phyloP scores from a whole-genome alignment of 441 rosid species.

The Macaranga tanarius region DNA sequence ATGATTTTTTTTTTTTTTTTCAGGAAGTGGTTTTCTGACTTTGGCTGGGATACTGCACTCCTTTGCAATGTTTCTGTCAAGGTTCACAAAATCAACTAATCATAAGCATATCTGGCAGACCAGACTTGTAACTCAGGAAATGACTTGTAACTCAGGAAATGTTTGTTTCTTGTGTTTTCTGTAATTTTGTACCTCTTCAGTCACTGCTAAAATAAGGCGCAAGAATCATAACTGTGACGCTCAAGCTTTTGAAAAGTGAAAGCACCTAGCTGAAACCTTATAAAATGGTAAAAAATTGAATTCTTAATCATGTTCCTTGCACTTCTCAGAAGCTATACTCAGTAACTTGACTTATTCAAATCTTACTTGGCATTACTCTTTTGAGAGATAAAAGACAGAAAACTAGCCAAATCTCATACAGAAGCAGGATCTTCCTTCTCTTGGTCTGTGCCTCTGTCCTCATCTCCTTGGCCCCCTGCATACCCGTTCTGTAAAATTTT shows the following conservation, averaged over 20 bases:
- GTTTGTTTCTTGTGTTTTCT: neutral
- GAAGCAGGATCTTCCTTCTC: conserved; percentile 38
- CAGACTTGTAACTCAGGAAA: neutral
- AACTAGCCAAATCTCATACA: conserved; percentile 19
- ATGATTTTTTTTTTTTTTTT: neutral
- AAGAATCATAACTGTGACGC: neutral
- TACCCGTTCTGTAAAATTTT: conserved; percentile 41
- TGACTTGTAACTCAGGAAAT: neutral
- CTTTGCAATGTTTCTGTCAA: neutral
- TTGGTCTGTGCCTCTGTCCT: conserved; percentile 28
- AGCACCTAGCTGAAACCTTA: no score
- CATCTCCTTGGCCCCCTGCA: conserved; percentile 30
- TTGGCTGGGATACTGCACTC: neutral
- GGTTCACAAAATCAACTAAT: neutral
- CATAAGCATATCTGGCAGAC: neutral
- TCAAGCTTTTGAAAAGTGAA: neutral
- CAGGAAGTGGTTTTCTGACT: neutral
- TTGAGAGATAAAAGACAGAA: conserved; percentile 1
- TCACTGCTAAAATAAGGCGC: neutral
- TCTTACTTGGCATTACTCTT: neutral
- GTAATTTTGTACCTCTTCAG: no score
- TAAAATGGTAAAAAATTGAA: no score
- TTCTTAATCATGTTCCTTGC: neutral
- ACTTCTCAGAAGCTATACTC: neutral
- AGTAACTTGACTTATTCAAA: neutral